Conservation (phyloP, 2,329 filamentous ascomycete genomes). For the Neopestalotiopsis clavispora region DNA sequence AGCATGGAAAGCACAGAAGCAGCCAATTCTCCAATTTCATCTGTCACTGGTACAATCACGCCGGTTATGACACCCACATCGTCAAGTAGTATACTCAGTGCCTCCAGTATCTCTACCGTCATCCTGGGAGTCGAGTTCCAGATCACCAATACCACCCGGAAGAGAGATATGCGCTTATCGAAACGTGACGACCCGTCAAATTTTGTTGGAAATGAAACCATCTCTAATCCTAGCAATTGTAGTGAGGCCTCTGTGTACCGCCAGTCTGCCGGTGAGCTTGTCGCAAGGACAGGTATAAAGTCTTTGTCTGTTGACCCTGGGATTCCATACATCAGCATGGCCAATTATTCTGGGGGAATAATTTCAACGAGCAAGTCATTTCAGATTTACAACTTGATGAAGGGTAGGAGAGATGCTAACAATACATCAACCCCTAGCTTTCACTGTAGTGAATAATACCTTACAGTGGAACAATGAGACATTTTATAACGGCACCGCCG, state of each 20-base stretch:
- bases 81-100: background rate
- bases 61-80: conserved; percentile 2
- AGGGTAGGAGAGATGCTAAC: background rate
- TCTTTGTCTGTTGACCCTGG: conserved; percentile 18
- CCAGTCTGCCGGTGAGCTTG: background rate
- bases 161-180: background rate
- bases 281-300: background rate
- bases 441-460: conserved; percentile 1
- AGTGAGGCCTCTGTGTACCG: conserved; percentile 12
- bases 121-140: conserved; percentile 12
- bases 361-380: conserved; percentile 1
- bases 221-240: conserved; percentile 8
- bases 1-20: background rate
- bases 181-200: conserved; percentile 11
- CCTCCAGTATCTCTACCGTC: conserved; percentile 10
- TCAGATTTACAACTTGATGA: background rate
- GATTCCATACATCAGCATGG: conserved; percentile 11
- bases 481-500: conserved; percentile 16
- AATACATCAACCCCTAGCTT: background rate
- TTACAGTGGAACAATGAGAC: conserved; percentile 15
- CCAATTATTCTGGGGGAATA: conserved; percentile 11
- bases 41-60: background rate
- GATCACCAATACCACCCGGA: background rate
- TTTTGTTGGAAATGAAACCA: conserved; percentile 16
- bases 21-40: background rate